Evolutionary conservation across 1,284 basidiomycete species (phyloP).

Genomic region (Melanopsichium pennsylvanicum): DNA sequence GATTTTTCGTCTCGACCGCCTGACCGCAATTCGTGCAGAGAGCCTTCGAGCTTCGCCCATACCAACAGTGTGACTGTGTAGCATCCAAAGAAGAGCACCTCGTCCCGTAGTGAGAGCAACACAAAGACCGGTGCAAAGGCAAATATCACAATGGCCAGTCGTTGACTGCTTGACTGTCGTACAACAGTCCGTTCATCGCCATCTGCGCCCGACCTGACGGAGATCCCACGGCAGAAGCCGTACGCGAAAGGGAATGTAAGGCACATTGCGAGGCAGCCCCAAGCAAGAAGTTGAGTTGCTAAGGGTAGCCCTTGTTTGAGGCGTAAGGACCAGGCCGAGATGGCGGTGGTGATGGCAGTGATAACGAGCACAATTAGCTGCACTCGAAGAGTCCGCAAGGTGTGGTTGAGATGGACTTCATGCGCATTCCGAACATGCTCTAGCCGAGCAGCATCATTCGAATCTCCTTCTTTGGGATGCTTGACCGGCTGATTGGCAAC

Average conservation of each 20-base stretch:
- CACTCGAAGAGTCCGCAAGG: constrained; percentile 34
- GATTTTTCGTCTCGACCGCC: background rate
- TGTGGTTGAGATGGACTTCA: constrained; percentile 30
- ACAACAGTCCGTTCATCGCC: background rate
- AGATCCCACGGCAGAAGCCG: constrained; percentile 65
- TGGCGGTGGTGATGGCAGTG: constrained; percentile 68
- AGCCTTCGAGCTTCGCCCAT: constrained; percentile 77
- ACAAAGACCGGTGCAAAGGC: constrained; percentile 81
- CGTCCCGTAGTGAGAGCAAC: constrained; percentile 81
- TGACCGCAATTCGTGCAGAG: constrained; percentile 29
- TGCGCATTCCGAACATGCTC: constrained; percentile 4
- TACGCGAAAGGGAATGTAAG: constrained; percentile 49
- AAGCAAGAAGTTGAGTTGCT: constrained; percentile 74
- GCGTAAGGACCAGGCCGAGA: constrained; percentile 74
- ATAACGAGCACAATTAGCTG: constrained; percentile 68
- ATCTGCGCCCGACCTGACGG: background rate
- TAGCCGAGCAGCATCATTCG: background rate
- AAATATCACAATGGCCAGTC: constrained; percentile 60
- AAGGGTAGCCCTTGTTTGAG: constrained; percentile 76
- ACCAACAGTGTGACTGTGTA: constrained; percentile 74
- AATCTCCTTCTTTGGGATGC: background rate
- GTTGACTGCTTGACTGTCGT: constrained; percentile 56
- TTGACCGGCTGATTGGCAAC: background rate
- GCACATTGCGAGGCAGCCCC: constrained; percentile 70
- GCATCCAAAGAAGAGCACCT: constrained; percentile 80